Conservation (phyloP, 2,329 filamentous ascomycete species). For the Aulographum hederae region DNA sequence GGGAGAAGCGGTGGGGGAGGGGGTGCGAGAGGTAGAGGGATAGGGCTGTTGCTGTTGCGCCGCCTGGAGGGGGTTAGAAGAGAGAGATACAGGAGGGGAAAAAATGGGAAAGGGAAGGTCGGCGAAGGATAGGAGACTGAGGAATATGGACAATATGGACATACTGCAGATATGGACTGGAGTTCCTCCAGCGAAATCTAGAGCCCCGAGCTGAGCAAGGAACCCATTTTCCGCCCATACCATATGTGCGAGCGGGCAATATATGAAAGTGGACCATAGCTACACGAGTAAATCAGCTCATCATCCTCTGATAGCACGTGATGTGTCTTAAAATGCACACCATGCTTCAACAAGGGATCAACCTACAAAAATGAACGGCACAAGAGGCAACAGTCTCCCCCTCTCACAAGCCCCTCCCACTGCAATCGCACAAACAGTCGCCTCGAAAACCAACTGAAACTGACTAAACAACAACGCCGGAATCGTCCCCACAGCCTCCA, state of each 20-base stretch:
- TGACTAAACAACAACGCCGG: slow-evolving; percentile 32
- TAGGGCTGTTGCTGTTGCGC: slow-evolving; percentile 24
- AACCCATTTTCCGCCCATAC: slow-evolving; percentile 28
- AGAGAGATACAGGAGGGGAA: no score
- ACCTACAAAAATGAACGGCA: slow-evolving; percentile 28
- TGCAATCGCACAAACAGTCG: slow-evolving; percentile 32
- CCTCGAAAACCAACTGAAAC: slow-evolving; percentile 32
- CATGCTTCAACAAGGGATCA: background rate
- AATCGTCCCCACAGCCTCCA: slow-evolving; percentile 30
- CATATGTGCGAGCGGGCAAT: slow-evolving; percentile 29
- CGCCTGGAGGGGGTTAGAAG: no score
- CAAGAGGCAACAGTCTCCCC: slow-evolving; percentile 25
- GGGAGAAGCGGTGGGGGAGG: no score
- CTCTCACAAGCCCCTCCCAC: slow-evolving; percentile 30
- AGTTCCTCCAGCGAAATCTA: slow-evolving; percentile 29
- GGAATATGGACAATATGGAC: no score
- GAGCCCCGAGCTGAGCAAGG: slow-evolving; percentile 23
- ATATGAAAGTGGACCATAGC: slow-evolving; percentile 31
- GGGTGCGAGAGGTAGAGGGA: slow-evolving; percentile 33
- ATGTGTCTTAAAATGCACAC: background rate
- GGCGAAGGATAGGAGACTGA: no score
- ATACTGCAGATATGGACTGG: slow-evolving; percentile 23
- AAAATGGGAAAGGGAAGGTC: no score
- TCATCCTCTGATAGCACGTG: background rate
- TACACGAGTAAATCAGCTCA: slow-evolving; percentile 6